Base-by-base conservation (phyloP, 1,139 yeast genomes). In the Nadsonia starkeyi-henricii region DNA sequence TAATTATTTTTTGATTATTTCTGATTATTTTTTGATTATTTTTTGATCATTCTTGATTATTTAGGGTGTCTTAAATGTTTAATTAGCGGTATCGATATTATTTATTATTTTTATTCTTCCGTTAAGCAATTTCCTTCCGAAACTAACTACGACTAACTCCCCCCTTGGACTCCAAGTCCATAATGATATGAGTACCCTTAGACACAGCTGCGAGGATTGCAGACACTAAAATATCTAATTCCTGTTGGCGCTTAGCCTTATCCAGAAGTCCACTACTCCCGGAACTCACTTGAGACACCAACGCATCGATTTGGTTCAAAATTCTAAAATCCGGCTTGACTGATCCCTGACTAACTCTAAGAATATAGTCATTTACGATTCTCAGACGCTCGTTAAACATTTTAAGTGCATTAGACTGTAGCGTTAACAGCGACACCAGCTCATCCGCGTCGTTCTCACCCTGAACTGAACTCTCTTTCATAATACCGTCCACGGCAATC, bases 401-500 rank as follows among this genome's bases (percentile, higher is more conserved):
- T 26, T 52, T 54, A 26, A 64, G 53, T 1, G 68, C 68, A 26
- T 56, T 62, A 17, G 57, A 48, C 47, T 64, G 64, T 28, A 60
- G 57, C n/a, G 53, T 48, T 18, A 64, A 50, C 42, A 58, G 63
- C 17, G 59, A 51, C 2, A 54, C 48, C 20, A 59, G 50, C 42
- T 53, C 53, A 36, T 50, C 45, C 21, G 45, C 15, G 13, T 46
- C 45, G 17, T 43, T 39, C 37, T 44, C 43, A 41, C 45, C 19
- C 42, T 41, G 42, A 42, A 44, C 15, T 41, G 45, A 23, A 17
- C 33, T 52, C 1, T 58, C 59, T 37, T 58, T 57, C 44, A 63
- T 59, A 12, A 64, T 59, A 47, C 63, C 64, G 39, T 63, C 62
- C 9, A 65, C 62, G 1, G 65, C 69, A 37, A 65, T 63, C 43